Evolutionary conservation across 495 filamentous ascomycete genomes (phyloP).

Genomic region (Neurospora hispaniola): DNA sequence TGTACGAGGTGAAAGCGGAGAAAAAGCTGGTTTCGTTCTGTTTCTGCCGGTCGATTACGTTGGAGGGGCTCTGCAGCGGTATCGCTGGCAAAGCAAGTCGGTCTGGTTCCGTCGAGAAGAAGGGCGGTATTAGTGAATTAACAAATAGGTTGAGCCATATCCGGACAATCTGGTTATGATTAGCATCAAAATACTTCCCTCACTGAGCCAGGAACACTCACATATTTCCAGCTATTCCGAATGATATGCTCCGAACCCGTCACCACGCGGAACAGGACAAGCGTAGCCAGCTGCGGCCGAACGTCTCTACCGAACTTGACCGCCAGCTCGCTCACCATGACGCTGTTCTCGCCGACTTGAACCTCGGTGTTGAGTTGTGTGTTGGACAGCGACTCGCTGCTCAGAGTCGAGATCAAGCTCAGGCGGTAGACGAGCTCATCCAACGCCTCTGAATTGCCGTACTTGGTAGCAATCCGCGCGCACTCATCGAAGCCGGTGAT

Average conservation of each 20-base stretch:
- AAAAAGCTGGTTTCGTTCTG: slow-evolving; percentile 73
- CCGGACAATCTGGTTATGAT: slow-evolving; percentile 55
- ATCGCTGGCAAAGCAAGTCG: slow-evolving; percentile 72
- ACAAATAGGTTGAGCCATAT: slow-evolving; percentile 94
- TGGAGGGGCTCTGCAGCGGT: slow-evolving; percentile 80
- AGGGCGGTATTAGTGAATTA: slow-evolving; percentile 84
- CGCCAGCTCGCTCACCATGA: slow-evolving; percentile 98
- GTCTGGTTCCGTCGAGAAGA: slow-evolving; percentile 60
- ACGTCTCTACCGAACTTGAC: slow-evolving; percentile 94
- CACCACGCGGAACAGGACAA: slow-evolving; percentile 86
- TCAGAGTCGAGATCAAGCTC: slow-evolving; percentile 79
- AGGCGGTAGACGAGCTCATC: slow-evolving; percentile 87
- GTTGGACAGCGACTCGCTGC: slow-evolving; percentile 61
- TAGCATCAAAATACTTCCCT: not conserved
- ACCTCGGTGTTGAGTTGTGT: slow-evolving; percentile 93
- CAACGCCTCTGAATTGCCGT: slow-evolving; percentile 72
- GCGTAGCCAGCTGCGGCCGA: slow-evolving; percentile 83
- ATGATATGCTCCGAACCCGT: slow-evolving; percentile 71
- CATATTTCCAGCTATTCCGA: slow-evolving; percentile 69
- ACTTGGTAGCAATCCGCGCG: slow-evolving; percentile 81
- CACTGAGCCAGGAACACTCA: slow-evolving; percentile 34
- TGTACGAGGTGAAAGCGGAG: slow-evolving; percentile 87
- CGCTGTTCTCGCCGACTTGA: slow-evolving; percentile 78
- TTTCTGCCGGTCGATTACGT: slow-evolving; percentile 82
- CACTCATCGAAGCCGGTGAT: slow-evolving; percentile 94